Conservation (phyloP, 78 protist species). For the Parvularia atlantis region DNA sequence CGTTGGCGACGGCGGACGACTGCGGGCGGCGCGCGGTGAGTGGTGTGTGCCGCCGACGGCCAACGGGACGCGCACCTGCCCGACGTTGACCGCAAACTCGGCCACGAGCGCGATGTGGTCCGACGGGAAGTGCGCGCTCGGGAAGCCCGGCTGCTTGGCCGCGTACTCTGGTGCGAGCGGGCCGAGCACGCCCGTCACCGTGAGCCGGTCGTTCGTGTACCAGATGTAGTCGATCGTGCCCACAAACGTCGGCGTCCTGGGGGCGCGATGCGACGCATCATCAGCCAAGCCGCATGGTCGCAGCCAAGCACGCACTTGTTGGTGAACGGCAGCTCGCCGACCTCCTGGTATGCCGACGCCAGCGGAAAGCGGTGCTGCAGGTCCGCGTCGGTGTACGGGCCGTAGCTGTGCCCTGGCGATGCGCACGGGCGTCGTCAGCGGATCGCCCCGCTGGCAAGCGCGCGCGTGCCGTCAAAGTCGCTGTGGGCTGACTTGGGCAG, state of each 20-base stretch:
- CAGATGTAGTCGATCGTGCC: constrained; percentile 27
- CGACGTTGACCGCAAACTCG: neutral
- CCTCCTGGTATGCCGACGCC: neutral
- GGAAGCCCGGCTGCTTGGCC: constrained; percentile 2
- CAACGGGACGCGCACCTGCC: no score
- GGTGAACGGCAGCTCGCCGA: constrained; percentile 4
- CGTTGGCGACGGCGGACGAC: no score
- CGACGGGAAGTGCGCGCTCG: constrained; percentile 15
- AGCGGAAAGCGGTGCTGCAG: neutral
- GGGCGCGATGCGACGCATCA: no score
- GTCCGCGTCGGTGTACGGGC: neutral
- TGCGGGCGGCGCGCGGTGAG: no score
- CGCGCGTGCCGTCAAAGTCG: neutral
- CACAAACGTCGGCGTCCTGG: neutral
- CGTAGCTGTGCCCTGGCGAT: neutral
- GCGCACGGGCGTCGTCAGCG: neutral
- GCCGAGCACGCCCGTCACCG: neutral
- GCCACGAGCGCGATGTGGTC: constrained; percentile 12
- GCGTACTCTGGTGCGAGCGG: neutral
- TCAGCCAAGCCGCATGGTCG: no score
- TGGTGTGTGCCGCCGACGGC: no score
- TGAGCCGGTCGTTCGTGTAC: neutral
- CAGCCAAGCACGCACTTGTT: neutral
- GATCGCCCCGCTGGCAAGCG: neutral
- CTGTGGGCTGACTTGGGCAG: neutral